These are phyloP conservation scores for Geotrichum restrictum DNA, from an alignment of 1,139 yeast genomes.

Conservation along the genomic window DNA sequence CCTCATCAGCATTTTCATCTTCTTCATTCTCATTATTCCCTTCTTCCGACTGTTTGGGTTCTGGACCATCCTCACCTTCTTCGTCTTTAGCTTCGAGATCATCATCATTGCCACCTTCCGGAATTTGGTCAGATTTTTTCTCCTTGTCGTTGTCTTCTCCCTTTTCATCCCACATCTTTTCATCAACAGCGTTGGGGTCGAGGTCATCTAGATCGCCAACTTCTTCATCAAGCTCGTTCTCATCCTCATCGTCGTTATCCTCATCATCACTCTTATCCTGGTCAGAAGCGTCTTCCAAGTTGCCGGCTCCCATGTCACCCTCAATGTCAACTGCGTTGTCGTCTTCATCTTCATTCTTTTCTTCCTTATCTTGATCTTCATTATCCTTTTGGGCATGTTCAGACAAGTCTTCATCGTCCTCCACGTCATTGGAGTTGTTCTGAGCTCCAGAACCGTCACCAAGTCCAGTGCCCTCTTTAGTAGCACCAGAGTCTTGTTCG, in stretches of 20 bases:
- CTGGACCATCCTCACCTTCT: slow-evolving; percentile 64
- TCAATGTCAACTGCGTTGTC: slow-evolving; percentile 85
- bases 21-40: slow-evolving; percentile 31
- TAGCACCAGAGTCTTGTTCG: slow-evolving; percentile 50
- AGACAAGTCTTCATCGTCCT: slow-evolving; percentile 84
- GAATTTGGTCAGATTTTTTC: slow-evolving; percentile 61
- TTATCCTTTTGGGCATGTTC: slow-evolving; percentile 87
- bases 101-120: slow-evolving; percentile 53
- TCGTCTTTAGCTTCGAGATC: slow-evolving; percentile 67
- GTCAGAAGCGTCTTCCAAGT: slow-evolving; percentile 69
- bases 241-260: slow-evolving; percentile 50
- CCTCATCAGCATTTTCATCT: slow-evolving; percentile 39
- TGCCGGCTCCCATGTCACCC: slow-evolving; percentile 93
- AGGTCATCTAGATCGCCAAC: slow-evolving; percentile 83
- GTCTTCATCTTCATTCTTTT: slow-evolving; percentile 54
- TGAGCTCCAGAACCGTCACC: slow-evolving; percentile 95
- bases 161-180: slow-evolving; percentile 98
- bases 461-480: slow-evolving; percentile 78
- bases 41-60: slow-evolving; percentile 55
- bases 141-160: slow-evolving; percentile 69
- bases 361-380: slow-evolving; percentile 64
- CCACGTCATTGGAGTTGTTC: slow-evolving; percentile 77
- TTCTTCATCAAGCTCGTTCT: slow-evolving; percentile 73
- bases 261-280: slow-evolving; percentile 56
- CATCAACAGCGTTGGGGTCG: slow-evolving; percentile 94